Conservation (phyloP, 208 protist species). For the Crithidia sp. region DNA sequence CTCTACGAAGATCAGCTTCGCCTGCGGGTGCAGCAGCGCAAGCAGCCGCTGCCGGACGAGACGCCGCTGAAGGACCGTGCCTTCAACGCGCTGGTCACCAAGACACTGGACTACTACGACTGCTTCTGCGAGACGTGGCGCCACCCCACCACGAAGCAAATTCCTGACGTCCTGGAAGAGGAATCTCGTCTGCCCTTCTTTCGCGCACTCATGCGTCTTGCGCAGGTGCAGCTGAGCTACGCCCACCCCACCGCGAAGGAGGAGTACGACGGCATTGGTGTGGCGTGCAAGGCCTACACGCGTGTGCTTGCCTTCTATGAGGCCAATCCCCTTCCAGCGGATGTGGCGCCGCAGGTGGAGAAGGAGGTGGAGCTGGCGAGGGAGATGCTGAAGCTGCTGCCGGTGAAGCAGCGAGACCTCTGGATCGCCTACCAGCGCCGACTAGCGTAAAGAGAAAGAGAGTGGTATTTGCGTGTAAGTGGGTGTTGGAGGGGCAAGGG, state of each 20-base stretch:
- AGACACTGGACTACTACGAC: conserved; percentile 56
- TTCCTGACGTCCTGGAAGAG: conserved; percentile 68
- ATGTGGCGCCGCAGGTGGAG: conserved; percentile 25
- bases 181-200: conserved; percentile 85
- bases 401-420: conserved; percentile 76
- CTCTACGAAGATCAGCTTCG: conserved; percentile 76
- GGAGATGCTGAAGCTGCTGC: conserved; percentile 79
- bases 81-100: conserved; percentile 72
- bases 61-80: conserved; percentile 69
- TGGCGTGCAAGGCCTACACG: conserved; percentile 54
- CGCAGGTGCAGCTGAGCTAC: conserved; percentile 65
- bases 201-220: conserved; percentile 70
- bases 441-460: not conserved
- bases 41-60: conserved; percentile 38
- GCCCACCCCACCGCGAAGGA: conserved; percentile 52
- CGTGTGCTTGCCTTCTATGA: conserved; percentile 66
- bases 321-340: conserved; percentile 43
- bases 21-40: conserved; percentile 71
- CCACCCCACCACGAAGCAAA: conserved; percentile 42
- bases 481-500: no score
- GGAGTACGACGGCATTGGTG: conserved; percentile 80
- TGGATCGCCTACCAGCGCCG: conserved; percentile 53
- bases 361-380: conserved; percentile 66
- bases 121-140: conserved; percentile 87
- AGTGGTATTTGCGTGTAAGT: no score